Conservation (phyloP, 257 asterid species). For the Penstemon davidsonii region DNA sequence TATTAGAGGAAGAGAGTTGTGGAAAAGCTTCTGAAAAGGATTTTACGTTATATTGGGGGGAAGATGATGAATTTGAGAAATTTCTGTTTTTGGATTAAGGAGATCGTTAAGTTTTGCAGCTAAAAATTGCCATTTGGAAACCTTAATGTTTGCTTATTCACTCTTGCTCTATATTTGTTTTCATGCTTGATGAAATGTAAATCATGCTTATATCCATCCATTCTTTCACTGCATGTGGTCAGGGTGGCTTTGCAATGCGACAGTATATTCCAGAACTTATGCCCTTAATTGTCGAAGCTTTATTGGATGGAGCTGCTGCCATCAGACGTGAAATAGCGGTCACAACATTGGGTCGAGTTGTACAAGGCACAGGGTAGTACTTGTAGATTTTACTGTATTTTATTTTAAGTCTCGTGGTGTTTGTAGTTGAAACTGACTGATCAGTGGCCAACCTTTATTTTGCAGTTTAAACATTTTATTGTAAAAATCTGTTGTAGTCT, state of each 20-base stretch:
- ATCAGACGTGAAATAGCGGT: conserved; percentile 97
- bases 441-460: not conserved
- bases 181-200: conserved; percentile 22
- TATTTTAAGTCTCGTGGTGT: conserved; percentile 14
- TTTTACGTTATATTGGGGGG: not conserved
- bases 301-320: conserved; percentile 95
- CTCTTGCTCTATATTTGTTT: conserved; percentile 9
- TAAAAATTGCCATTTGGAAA: conserved; percentile 5
- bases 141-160: conserved; percentile 15
- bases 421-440: conserved; percentile 21
- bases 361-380: conserved; percentile 98
- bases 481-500: not conserved
- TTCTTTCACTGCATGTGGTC: conserved; percentile 34
- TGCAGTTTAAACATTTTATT: not conserved
- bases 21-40: not conserved
- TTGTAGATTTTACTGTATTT: not conserved
- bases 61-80: conserved; percentile 5
- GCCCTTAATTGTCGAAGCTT: conserved; percentile 93
- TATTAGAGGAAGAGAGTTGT: not conserved
- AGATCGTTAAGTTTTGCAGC: conserved; percentile 4
- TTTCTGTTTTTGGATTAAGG: not conserved
- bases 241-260: conserved; percentile 99
- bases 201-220: conserved; percentile 21
- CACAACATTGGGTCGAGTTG: conserved; percentile 97
- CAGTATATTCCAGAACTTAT: conserved; percentile 92